These are phyloP conservation scores for Citrus medica DNA, from an alignment of 345 rosid species.

Conservation along the genomic window DNA sequence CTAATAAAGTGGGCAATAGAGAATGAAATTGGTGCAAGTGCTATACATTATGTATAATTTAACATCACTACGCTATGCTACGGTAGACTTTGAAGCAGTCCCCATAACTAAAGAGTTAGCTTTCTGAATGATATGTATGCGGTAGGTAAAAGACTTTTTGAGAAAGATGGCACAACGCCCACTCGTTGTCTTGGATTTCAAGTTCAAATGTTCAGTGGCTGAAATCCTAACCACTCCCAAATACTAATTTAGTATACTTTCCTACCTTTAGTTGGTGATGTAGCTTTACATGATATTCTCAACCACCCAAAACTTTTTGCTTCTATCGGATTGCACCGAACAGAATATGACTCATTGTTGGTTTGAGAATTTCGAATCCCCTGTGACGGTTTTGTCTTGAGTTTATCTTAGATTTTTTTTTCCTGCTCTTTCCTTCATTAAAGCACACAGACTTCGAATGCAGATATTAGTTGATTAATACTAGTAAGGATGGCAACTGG, in stretches of 20 bases:
- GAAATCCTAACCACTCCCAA: not conserved
- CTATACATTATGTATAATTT: not conserved
- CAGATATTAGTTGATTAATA: too few relatives aligned
- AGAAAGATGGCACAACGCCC: not conserved
- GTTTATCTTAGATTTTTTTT: too few relatives aligned
- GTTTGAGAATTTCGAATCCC: too few relatives aligned
- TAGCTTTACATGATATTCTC: not conserved
- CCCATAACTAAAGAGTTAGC: not conserved
- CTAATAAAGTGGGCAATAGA: not conserved
- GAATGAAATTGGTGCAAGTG: not conserved
- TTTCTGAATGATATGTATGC: too few relatives aligned
- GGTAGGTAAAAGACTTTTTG: not conserved
- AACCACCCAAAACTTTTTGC: constrained; percentile 1
- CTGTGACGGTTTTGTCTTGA: too few relatives aligned
- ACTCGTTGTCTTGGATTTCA: not conserved
- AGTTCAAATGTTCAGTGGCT: constrained; percentile 7
- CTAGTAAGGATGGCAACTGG: fast-evolving
- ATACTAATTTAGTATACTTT: too few relatives aligned
- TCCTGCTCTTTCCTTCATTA: too few relatives aligned
- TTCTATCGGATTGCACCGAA: not conserved
- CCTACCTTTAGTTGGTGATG: not conserved
- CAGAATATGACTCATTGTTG: too few relatives aligned
- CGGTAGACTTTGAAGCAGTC: not conserved
- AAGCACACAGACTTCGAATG: too few relatives aligned
- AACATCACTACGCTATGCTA: not conserved